Conservation (phyloP, 2,329 filamentous ascomycete species). For the Colletotrichum tabaci region DNA sequence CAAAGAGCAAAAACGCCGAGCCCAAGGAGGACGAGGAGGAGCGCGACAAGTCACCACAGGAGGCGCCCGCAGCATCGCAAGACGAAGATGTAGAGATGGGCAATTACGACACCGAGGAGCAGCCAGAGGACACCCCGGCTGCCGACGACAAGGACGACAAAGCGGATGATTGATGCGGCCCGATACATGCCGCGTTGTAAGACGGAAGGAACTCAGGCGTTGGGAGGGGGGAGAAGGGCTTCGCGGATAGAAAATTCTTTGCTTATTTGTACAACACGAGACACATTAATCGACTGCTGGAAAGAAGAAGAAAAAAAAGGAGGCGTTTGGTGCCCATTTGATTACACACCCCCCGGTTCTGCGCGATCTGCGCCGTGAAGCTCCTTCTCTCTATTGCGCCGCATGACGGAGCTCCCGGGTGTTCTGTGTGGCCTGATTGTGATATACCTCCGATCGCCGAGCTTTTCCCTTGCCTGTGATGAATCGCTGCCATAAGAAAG, state of each 20-base stretch:
- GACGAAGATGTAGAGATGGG: constrained; percentile 67
- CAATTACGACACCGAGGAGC: constrained; percentile 61
- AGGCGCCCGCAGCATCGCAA: constrained; percentile 49
- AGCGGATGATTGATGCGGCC: constrained; percentile 28
- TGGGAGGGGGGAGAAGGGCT: constrained; percentile 6
- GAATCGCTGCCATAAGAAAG: constrained; percentile 6
- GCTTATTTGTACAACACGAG: constrained; percentile 36
- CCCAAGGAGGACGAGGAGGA: constrained; percentile 44
- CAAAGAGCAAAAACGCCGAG: constrained; percentile 46
- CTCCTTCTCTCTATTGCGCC: constrained; percentile 31
- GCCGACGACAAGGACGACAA: constrained; percentile 39
- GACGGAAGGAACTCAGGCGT: constrained; percentile 24
- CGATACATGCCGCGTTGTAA: background rate
- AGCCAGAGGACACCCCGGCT: constrained; percentile 44
- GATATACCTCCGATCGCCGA: constrained; percentile 19
- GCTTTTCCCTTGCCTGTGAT: constrained; percentile 9
- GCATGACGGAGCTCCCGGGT: constrained; percentile 18
- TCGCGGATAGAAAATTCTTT: constrained; percentile 31
- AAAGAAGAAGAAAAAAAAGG: background rate
- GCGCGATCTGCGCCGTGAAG: constrained; percentile 32
- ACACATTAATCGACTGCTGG: constrained; percentile 22
- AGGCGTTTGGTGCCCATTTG: constrained; percentile 7
- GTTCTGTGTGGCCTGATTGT: constrained; percentile 33
- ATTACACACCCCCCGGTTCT: background rate
- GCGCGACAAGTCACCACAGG: constrained; percentile 42